Evolutionary conservation across 1,139 yeast genomes (phyloP), one percentile per base, ranked within the genome.

Genomic region (Yamadazyma songkhlaensis): DNA sequence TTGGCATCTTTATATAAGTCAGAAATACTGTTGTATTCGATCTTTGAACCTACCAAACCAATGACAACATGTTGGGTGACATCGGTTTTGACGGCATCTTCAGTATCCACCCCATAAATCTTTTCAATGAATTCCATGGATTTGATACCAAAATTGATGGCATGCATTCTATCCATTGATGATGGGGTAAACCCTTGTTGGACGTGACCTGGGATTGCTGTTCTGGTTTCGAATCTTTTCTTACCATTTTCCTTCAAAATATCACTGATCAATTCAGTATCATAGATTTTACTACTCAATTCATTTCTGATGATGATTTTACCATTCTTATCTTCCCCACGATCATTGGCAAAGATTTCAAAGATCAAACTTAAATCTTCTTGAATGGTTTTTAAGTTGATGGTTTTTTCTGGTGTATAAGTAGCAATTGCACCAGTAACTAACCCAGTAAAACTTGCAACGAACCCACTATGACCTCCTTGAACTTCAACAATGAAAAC

Each of bases 131-230:
- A 84, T 45, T 80, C 79, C 41, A 84, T 77, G 20, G 89, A 82
- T 54, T 76, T 79, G 39, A 83, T 75, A 0, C 89, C 83, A 45
- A 81, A 77, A 56, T 85, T 76, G 2, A 81, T 77, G 3, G 89
- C 89, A 53, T 73, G 69, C 8, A 84, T 79, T 60, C 94, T 71
- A 55, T 84, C 94, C 67, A 81, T 81, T 35, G 89, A 80, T 3
- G 87, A 77, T 41, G 94, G 92, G n/a, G 80, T 68, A 39, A 77
- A 81, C 51, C 94, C 94, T 59, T 84, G 92, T 64, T 84, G 92
- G 32, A 84, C 95, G 57, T 92, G 98, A 22, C 98, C 98, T 9
- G 98, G 98, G 39, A 90, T 82, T 11, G 98, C 98, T 4, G 96
- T 89, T 62, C 95, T 84, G 13, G 95, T 86, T 54, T 90, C 97